Evolutionary conservation across 352 stramenopile genomes (phyloP), one percentile per base, ranked within the genome.

Genomic region (Globisporangium polare): DNA sequence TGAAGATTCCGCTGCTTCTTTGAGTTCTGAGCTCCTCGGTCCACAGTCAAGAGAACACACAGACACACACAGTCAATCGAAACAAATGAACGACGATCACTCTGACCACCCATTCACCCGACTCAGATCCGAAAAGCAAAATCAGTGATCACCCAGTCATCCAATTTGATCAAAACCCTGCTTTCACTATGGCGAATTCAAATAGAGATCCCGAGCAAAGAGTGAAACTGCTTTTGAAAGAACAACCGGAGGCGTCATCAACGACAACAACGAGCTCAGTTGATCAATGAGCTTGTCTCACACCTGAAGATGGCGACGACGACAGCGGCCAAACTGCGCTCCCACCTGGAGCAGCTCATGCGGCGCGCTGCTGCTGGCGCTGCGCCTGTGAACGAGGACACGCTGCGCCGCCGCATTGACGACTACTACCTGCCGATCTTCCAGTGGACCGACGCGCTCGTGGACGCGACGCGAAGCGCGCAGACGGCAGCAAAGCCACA

Each of bases 351-450:
- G 53, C 68, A 62, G 33, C 58, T 87, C 41, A 65, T 92, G 60
- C 80, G 75, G 13, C 75, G 66, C 39, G 18, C 33, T 46, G 43
- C 61, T 6, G 26, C 47, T 22, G 24, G 43, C 22, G 63, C 51
- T 54, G 49, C 58, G 58, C n/a, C 65, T 10, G 60, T 83, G 29
- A 69, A 83, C 20, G 75, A 85, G 24, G 53, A 63, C 9, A 61
- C 79, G 52, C 67, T 81, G 22, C 68, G 72, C 20, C 75, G 72
- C 41, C 77, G 73, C 49, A 77, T 95, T 49, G 74, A 94, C 50
- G 69, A 83, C 26, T 90, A 83, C 63, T 95, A 90, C 62, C 72
- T 90, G 51, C 84, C 86, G 33, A 77, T 95, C 66, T 90, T 90
- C 41, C 65, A 72, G 42, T 95, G 86, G 86, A 81, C 76, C 20